Base-by-base conservation (phyloP, 2,329 filamentous ascomycete species). In the Calonectria pteridis region DNA sequence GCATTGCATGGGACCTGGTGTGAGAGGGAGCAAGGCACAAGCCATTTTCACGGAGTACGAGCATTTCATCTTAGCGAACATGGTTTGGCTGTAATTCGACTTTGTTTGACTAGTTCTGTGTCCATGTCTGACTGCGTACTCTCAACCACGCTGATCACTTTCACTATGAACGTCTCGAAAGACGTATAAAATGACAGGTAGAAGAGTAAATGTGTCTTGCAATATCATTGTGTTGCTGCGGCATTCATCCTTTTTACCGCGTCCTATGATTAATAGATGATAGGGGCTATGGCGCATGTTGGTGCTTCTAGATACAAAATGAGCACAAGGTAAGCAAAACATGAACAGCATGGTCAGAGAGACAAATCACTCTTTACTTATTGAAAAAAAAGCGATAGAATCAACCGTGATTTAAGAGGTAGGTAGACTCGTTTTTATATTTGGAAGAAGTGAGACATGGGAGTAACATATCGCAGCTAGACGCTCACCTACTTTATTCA, bases 11-110 rank as follows among this genome's bases (percentile, higher is more conserved):
- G 49, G 28, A 16, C 40, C 40, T 14, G 33, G 53, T 20, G 28
- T 23, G 58, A 40, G 58, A 68, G 20, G 33, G n/a, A 72, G 46
- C 23, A 66, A 33, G 29, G 37, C 55, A 63, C 55, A 37, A n/a
- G 23, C 37, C 55, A 51, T 37, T 69, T 59, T 35, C n/a, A 67
- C 51, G 35, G 40, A 23, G 26, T 4, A 62, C 4, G 14, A 59
- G 18, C 53, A 40, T 63, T 62, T 43, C 16, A 49, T 14, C 67
- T 37, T 62, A 62, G 55, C 55, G 55, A 62, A 40, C 35, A 62
- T 62, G 55, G 26, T 40, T 62, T 62, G 14, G 26, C 40, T 28
- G 33, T 37, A 28, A n/a, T 23, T 62, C 26, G 18, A 37, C 6
- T 5, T 62, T 16, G 9, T 18, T 40, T 43, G 23, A 28, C 28